A percentile compares a stretch with the other conserved stretches of the same genome.
Evolutionary conservation across 2,329 filamentous ascomycete genomes (phyloP).

Genomic region (Neonectria neomacrospora): DNA sequence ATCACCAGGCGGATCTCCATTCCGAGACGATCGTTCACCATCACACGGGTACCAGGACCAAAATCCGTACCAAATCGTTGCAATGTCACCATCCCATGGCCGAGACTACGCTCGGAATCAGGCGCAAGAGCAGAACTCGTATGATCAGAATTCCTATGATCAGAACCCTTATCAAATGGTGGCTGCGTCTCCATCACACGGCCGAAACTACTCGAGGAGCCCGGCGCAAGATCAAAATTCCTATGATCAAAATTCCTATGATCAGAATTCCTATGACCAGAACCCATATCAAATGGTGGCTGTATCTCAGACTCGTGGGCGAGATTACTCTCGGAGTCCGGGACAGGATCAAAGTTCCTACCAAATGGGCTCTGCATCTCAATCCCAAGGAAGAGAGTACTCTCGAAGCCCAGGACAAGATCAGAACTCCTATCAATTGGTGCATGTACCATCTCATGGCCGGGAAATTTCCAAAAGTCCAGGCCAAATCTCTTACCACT

Average conservation of each 20-base stretch:
- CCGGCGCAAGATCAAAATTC: conserved; percentile 13
- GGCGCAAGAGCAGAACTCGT: conserved; percentile 1
- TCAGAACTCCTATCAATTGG: conserved; percentile 15
- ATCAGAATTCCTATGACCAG: conserved; percentile 2
- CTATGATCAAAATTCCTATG: conserved; percentile 28
- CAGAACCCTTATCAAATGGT: conserved; percentile 17
- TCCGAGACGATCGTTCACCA: conserved; percentile 40
- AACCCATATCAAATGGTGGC: conserved; percentile 27
- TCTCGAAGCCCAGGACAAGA: conserved; percentile 15
- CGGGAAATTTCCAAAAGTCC: conserved; percentile 52
- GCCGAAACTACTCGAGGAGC: conserved; percentile 5
- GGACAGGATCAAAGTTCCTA: conserved; percentile 15
- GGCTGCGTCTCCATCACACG: conserved; percentile 44
- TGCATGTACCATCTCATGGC: conserved; percentile 24
- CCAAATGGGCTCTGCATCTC: conserved; percentile 20
- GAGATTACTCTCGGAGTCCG: conserved; percentile 15
- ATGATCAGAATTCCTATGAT: conserved; percentile 13
- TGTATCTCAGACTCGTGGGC: conserved; percentile 42
- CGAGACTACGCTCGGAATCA: conserved; percentile 10
- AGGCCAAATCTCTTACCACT: conserved; percentile 44
- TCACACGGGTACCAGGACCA: conserved; percentile 41
- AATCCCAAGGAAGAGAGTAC: conserved; percentile 23
- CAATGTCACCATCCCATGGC: conserved; percentile 11
- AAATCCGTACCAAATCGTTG: conserved; percentile 36
- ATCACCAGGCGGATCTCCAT: conserved; percentile 42